These are phyloP conservation scores for Colletotrichum truncatum DNA, from an alignment of 2,329 filamentous ascomycete species.

Conservation along the genomic window DNA sequence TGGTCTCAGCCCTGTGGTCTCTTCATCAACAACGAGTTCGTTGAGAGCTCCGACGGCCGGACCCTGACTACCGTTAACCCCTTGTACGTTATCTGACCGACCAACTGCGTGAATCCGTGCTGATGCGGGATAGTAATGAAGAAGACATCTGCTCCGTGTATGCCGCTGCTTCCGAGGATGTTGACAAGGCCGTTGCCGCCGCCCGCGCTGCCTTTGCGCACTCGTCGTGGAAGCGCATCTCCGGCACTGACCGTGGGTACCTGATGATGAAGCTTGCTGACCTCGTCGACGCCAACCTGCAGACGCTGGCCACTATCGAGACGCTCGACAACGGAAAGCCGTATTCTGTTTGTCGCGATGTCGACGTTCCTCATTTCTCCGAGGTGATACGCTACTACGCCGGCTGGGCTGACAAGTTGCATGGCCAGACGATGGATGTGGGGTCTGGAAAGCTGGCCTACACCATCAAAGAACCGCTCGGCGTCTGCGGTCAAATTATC, in stretches of 20 bases:
- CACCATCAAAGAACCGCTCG: slow-evolving; percentile 79
- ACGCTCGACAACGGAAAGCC: slow-evolving; percentile 87
- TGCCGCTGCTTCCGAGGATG: slow-evolving; percentile 72
- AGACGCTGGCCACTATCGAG: slow-evolving; percentile 63
- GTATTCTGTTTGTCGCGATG: slow-evolving; percentile 70
- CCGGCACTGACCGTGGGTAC: slow-evolving; percentile 73
- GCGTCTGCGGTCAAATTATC: slow-evolving; percentile 80
- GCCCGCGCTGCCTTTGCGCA: slow-evolving; percentile 75
- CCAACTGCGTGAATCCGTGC: neutral
- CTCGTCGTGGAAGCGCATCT: slow-evolving; percentile 73
- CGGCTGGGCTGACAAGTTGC: slow-evolving; percentile 82
- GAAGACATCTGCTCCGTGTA: slow-evolving; percentile 76
- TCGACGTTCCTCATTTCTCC: slow-evolving; percentile 64
- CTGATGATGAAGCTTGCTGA: slow-evolving; percentile 77
- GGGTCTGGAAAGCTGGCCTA: slow-evolving; percentile 78
- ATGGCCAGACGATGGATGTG: slow-evolving; percentile 80
- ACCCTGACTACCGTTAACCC: slow-evolving; percentile 76
- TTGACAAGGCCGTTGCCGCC: slow-evolving; percentile 75
- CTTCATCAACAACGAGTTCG: slow-evolving; percentile 86
- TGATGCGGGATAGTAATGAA: slow-evolving; percentile 55
- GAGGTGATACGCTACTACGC: slow-evolving; percentile 77
- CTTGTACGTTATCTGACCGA: slow-evolving; percentile 57
- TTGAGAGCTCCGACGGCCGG: slow-evolving; percentile 70
- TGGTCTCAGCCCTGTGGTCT: slow-evolving; percentile 80
- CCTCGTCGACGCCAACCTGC: slow-evolving; percentile 71